Evolutionary conservation across 1,284 basidiomycete genomes (phyloP), one percentile per base, ranked within the genome.

Genomic region (Leccinum holopus): DNA sequence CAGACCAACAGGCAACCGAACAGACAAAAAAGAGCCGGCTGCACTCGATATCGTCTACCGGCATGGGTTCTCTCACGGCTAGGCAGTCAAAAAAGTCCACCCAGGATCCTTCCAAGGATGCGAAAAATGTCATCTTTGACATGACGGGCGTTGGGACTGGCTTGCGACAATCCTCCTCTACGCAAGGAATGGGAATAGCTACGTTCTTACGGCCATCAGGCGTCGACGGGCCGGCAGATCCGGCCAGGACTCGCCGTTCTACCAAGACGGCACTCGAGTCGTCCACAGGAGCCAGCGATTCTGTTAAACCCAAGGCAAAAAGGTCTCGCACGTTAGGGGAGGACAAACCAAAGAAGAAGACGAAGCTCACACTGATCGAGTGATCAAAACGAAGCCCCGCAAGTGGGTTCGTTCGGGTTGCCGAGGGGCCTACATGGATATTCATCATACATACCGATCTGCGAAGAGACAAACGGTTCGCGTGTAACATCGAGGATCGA

Each of bases 121-220:
- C 83, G 0, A 79, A 79, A 68, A 75, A 82, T 64, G 69, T 82
- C 32, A 80, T 88, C 18, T 82, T 81, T 64, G 82, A 87, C 66
- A 81, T 74, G 63, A 67, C 75, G 7, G 76, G 76, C n/a, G 80
- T 82, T 44, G 82, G 80, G n/a, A 69, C 73, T 58, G 81, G 82
- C 72, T 62, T 83, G 58, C 76, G 76, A 62, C 65, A 68, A 56
- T 58, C 70, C 57, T 58, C 70, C 57, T 49, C 67, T n/a, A 61
- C 59, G 30, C 63, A 68, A 61, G 56, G 21, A 44, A 21, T 58
- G 28, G 47, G 21, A 44, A 21, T 58, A 16, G 47, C 12, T n/a
- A 18, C 63, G 1, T 71, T 71, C 66, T 30, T 71, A 21, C 70
- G 67, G 4, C 70, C 70, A 4, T 58, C 67, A 0, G 69, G 67